These are phyloP conservation scores for Diophrys appendiculata DNA, from an alignment of 73 alveolate genomes.

Conservation along the genomic window DNA sequence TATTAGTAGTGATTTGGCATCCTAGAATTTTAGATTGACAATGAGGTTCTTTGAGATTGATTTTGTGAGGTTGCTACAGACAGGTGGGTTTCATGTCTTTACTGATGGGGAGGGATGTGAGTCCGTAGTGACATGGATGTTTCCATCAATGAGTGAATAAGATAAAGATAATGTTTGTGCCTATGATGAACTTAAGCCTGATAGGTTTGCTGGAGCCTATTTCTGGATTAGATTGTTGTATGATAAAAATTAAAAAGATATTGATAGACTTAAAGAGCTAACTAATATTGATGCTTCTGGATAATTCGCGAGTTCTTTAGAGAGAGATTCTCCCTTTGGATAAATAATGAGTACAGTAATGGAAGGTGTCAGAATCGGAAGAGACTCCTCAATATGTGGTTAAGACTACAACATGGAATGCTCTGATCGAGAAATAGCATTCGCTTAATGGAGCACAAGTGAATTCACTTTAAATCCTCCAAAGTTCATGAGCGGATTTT, in stretches of 20 bases:
- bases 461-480: conserved; percentile 8
- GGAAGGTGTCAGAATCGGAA: background rate
- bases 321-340: background rate
- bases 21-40: background rate
- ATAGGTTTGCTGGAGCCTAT: background rate
- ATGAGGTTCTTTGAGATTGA: background rate
- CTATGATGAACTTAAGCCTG: background rate
- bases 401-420: background rate
- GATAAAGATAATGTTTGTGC: background rate
- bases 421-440: background rate
- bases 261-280: background rate
- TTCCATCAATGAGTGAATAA: no score
- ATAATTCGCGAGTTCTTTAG: background rate
- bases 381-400: background rate
- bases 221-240: background rate
- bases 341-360: background rate
- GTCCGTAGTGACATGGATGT: no score
- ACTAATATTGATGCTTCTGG: background rate
- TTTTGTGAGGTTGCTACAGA: background rate
- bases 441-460: background rate
- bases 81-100: background rate
- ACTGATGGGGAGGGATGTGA: background rate
- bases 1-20: background rate
- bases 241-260: background rate
- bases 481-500: background rate